These are phyloP conservation scores for Venturia effusa DNA, from an alignment of 2,329 filamentous ascomycete species.

Conservation along the genomic window DNA sequence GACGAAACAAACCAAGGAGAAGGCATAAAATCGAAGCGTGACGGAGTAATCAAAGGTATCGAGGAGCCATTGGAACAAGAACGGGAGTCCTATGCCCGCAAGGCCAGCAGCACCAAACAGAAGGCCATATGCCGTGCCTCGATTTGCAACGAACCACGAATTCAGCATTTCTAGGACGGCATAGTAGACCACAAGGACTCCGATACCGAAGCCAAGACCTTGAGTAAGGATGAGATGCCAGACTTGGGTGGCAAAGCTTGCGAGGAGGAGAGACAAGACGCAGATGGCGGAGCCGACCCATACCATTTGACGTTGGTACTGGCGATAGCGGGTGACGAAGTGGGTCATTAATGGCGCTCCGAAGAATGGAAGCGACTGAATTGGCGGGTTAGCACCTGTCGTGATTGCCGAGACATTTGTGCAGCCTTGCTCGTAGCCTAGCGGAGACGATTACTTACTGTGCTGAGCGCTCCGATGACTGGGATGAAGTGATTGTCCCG, in stretches of 20 bases:
- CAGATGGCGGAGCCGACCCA: conserved; percentile 6
- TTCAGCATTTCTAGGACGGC: conserved; percentile 30
- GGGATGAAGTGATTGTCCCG: background rate
- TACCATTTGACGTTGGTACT: conserved; percentile 10
- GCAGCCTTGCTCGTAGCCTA: background rate
- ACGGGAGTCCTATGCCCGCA: conserved; percentile 15
- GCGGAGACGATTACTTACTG: conserved; percentile 3
- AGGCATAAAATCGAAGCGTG: conserved; percentile 6
- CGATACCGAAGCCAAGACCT: conserved; percentile 29
- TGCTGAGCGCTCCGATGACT: conserved; percentile 9
- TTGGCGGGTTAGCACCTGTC: background rate
- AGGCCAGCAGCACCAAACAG: conserved; percentile 22
- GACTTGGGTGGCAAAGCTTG: conserved; percentile 25
- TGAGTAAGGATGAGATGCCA: conserved; percentile 28
- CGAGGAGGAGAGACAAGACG: conserved; percentile 22
- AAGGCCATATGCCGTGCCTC: conserved; percentile 29
- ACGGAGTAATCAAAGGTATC: conserved; percentile 6
- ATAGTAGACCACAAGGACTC: conserved; percentile 28
- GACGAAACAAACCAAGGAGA: background rate
- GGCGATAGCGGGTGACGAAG: conserved; percentile 1
- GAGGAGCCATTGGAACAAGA: conserved; percentile 4
- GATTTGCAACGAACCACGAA: conserved; percentile 28
- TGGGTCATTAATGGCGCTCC: conserved; percentile 3
- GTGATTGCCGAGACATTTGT: background rate
- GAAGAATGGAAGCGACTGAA: conserved; percentile 6